These are phyloP conservation scores for Paecilomyces sp. DNA, from an alignment of 2,329 filamentous ascomycete genomes.

Conservation along the genomic window DNA sequence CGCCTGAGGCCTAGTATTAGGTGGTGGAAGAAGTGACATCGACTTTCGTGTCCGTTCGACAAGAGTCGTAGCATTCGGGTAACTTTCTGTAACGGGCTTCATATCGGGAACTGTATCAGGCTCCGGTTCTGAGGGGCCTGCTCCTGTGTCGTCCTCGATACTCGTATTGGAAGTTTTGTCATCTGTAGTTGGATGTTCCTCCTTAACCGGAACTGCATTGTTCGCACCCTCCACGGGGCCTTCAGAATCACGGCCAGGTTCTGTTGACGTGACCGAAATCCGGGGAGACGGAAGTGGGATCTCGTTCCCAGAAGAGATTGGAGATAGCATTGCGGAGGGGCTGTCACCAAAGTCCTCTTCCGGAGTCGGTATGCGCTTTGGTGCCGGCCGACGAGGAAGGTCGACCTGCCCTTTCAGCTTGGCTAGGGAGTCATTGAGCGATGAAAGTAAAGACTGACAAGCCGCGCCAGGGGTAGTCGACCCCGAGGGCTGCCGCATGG, in stretches of 20 bases:
- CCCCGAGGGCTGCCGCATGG: constrained; percentile 20
- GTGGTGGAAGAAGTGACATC: constrained; percentile 57
- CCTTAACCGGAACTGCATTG: background rate
- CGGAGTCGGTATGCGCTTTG: background rate
- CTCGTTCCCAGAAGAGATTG: background rate
- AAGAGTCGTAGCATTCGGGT: constrained; percentile 39
- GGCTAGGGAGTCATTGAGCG: constrained; percentile 25
- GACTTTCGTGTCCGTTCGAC: constrained; percentile 75
- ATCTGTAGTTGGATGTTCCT: constrained; percentile 4
- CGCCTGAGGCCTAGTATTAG: constrained; percentile 13
- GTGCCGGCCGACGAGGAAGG: background rate
- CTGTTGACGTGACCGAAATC: background rate
- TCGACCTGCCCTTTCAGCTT: constrained; percentile 19
- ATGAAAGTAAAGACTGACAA: constrained; percentile 25
- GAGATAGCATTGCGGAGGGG: background rate
- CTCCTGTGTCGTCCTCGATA: background rate
- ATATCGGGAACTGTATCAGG: constrained; percentile 8
- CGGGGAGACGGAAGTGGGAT: background rate
- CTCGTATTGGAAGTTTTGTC: constrained; percentile 1
- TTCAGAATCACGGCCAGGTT: background rate
- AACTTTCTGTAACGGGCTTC: constrained; percentile 12
- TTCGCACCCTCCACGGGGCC: background rate
- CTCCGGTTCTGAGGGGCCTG: constrained; percentile 12
- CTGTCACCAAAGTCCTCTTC: background rate
- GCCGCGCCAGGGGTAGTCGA: constrained; percentile 13